Evolutionary conservation across 2,329 filamentous ascomycete species (phyloP), one percentile per base, ranked within the genome.

Genomic region (Clonostachys rhizophaga): DNA sequence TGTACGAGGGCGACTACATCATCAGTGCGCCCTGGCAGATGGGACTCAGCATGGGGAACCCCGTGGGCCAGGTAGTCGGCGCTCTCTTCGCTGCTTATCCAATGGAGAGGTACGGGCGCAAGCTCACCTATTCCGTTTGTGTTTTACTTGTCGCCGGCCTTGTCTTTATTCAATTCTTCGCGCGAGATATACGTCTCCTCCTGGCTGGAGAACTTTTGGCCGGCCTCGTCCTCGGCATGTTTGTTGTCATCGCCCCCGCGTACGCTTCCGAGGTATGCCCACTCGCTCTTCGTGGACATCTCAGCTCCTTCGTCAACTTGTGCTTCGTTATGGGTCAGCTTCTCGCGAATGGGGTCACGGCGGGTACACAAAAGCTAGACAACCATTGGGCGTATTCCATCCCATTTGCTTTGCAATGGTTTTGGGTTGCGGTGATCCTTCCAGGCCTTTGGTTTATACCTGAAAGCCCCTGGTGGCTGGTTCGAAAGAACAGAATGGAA

Each of bases 161-260:
- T 39, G 73, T 84, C 48, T 84, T 83, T 58, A 74, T 84, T 47
- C 79, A 83, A 52, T 83, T 84, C 66, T 84, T 83, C 54, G 78
- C 79, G 12, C 71, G 74, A 3, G 76, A 74, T 1, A 67, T 83
- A 12, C 56, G 70, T 8, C 73, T 76, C 12, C 67, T 85, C 3
- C 72, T 83, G n/a, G 77, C 77, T 3, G 24, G 24, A 30, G 79
- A 85, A 66, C 65, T 86, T 3, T 67, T 86, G 0, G 76, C 77
- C 20, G 82, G 83, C 2, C 66, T 30, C 24, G 24, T 30, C 24
- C 24, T 30, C 24, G 24, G 24, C 24, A 30, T 30, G 46, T 84
- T 81, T 56, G 78, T 79, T 6, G 76, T 81, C 24, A 77, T 77
- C 46, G 75, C 75, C 0, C 74, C 81, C 0, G 75, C 80, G 1